Base-by-base conservation (phyloP, 2,329 filamentous ascomycete genomes). In the Cladophialophora chaetospira region DNA sequence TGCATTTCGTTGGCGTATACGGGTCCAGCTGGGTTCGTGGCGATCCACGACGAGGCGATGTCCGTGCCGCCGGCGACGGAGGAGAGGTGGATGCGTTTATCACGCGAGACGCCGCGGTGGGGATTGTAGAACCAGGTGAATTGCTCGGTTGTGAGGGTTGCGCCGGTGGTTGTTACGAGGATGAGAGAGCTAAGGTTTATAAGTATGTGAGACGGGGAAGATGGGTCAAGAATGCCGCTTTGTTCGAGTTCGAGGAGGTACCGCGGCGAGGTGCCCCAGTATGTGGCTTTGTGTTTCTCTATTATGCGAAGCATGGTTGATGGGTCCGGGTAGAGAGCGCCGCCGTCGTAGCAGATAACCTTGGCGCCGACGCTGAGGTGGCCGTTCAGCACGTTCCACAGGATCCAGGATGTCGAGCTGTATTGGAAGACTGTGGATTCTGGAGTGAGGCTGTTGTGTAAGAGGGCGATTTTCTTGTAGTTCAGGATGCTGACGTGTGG, bases 61-160 rank as follows among this genome's bases (percentile, higher is more conserved):
- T 80, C 78, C 0, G 78, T 80, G 8, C 77, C 78, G 15, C 78
- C 78, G 3, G 76, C 76, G 3, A 76, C 68, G 45, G 66, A 72
- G 19, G 72, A 74, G 4, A 79, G 67, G 62, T 73, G 77, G 25
- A 73, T 65, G 4, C 61, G 57, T 2, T 17, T 42, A 5, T 69
- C 74, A 61, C 75, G 78, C 28, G 67, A 69, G 19, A 53, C 55
- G 11, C 42, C 42, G 10, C 23, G 42, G 19, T 23, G 35, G 25
- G 35, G 36, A 17, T 40, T 15, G 63, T 78, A 78, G 67, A 78
- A 77, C 72, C 75, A 79, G 36, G 70, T 66, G 53, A 75, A 78
- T 48, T 77, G 73, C 23, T 74, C 70, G 3, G 69, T 63, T 1
- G 75, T 72, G 8, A 79, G 66, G 1, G 75, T 72, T 3, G 75